Conservation (phyloP, 345 rosid species). For the Ricinus communis region DNA sequence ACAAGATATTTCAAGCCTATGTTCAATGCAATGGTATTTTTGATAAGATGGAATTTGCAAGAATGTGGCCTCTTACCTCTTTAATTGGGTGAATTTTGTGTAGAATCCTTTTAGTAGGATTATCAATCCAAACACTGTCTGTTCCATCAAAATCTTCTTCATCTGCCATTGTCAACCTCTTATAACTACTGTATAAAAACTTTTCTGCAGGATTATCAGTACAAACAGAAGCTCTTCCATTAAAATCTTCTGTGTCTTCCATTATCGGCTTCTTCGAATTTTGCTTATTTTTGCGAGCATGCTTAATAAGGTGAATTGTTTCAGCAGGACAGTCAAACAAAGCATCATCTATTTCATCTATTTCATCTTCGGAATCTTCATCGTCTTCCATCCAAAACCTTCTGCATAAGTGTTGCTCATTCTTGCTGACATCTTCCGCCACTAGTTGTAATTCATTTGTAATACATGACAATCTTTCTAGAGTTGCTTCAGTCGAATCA, state of each 20-base stretch:
- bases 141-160: not conserved
- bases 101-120: constrained; percentile 6
- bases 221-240: not conserved
- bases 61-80: constrained; percentile 23
- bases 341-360: not conserved
- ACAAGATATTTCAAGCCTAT: too few relatives aligned
- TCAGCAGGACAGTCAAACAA: not conserved
- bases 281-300: not conserved
- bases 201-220: too few relatives aligned
- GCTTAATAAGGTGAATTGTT: not conserved
- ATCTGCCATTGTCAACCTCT: too few relatives aligned
- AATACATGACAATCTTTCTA: constrained; percentile 12
- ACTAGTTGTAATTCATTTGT: not conserved
- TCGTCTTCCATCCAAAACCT: not conserved
- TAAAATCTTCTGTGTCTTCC: constrained; percentile 6
- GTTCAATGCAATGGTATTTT: too few relatives aligned
- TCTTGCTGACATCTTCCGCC: not conserved
- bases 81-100: not conserved
- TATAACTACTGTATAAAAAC: too few relatives aligned
- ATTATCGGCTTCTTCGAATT: not conserved
- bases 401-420: not conserved
- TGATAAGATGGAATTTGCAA: not conserved
- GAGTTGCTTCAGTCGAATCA: constrained; percentile 10
- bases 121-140: not conserved
- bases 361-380: not conserved